Percentiles rank a stretch among this genome's conserved stretches.
Conservation (phyloP, 2,329 filamentous ascomycete species). For the Ceratocystis albifundus region DNA sequence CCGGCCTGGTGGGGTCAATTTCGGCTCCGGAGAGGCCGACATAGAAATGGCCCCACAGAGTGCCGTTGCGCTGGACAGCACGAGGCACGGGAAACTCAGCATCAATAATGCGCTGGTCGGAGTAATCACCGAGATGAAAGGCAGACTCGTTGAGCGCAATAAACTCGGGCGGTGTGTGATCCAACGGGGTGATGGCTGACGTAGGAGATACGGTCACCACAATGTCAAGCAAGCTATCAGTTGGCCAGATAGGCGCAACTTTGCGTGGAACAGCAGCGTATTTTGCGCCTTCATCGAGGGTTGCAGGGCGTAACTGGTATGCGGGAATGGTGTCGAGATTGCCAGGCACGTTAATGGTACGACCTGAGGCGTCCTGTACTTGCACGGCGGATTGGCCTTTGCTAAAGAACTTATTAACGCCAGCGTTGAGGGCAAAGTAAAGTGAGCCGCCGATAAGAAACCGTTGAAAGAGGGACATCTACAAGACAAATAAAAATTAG, state of each 20-base stretch:
- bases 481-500: neutral
- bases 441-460: constrained; percentile 43
- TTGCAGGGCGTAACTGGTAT: constrained; percentile 52
- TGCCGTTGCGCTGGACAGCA: constrained; percentile 80
- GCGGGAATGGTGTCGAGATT: constrained; percentile 49
- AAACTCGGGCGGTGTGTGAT: constrained; percentile 51
- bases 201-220: constrained; percentile 72
- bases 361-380: constrained; percentile 41
- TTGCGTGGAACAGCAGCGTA: constrained; percentile 56
- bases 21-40: constrained; percentile 63
- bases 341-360: constrained; percentile 41
- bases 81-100: constrained; percentile 66
- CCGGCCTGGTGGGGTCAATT: constrained; percentile 60
- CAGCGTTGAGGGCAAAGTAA: constrained; percentile 49
- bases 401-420: constrained; percentile 43
- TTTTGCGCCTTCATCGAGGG: constrained; percentile 48
- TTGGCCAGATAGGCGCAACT: constrained; percentile 79
- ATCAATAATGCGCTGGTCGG: constrained; percentile 65
- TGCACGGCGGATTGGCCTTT: constrained; percentile 39
- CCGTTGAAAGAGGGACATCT: constrained; percentile 30
- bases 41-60: constrained; percentile 90
- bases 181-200: constrained; percentile 55
- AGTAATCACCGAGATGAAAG: constrained; percentile 68
- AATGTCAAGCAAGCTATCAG: constrained; percentile 68
- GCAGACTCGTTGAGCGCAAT: constrained; percentile 68